Evolutionary conservation across 2,329 filamentous ascomycete genomes (phyloP).

Genomic region (Trichophyton benhamiae): DNA sequence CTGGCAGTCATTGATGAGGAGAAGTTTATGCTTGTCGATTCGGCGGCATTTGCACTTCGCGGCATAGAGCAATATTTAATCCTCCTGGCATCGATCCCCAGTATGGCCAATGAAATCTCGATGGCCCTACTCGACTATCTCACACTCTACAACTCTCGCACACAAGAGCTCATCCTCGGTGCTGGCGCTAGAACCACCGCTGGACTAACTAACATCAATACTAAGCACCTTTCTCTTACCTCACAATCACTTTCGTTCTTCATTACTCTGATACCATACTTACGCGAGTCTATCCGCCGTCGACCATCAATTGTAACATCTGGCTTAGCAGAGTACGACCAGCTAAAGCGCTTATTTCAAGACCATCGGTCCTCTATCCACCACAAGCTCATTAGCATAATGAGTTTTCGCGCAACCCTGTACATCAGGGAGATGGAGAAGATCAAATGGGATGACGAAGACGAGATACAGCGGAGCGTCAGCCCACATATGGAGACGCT

Average conservation of each 20-base stretch:
- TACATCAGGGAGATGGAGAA: conserved; percentile 42
- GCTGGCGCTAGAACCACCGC: conserved; percentile 39
- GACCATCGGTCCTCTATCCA: conserved; percentile 41
- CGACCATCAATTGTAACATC: conserved; percentile 25
- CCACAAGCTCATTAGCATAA: conserved; percentile 43
- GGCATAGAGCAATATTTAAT: conserved; percentile 37
- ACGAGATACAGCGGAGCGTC: conserved; percentile 25
- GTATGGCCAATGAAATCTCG: conserved; percentile 36
- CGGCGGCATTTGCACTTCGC: conserved; percentile 32
- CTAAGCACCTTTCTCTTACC: conserved; percentile 41
- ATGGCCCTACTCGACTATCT: conserved; percentile 37
- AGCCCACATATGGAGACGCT: conserved; percentile 68
- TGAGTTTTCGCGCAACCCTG: conserved; percentile 33
- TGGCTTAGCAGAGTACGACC: conserved; percentile 37
- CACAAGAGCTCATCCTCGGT: conserved; percentile 41
- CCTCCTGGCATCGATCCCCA: conserved; percentile 35
- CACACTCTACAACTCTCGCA: conserved; percentile 40
- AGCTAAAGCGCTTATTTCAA: conserved; percentile 37
- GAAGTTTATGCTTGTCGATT: conserved; percentile 37
- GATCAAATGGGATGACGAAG: conserved; percentile 50
- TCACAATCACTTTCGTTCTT: conserved; percentile 39
- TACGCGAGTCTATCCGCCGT: conserved; percentile 39
- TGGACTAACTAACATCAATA: conserved; percentile 41
- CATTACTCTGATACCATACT: conserved; percentile 38
- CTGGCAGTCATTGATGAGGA: conserved; percentile 38